Base-by-base conservation (phyloP, 371 early-diverging fungal genomes). In the Mucor plumbeus region DNA sequence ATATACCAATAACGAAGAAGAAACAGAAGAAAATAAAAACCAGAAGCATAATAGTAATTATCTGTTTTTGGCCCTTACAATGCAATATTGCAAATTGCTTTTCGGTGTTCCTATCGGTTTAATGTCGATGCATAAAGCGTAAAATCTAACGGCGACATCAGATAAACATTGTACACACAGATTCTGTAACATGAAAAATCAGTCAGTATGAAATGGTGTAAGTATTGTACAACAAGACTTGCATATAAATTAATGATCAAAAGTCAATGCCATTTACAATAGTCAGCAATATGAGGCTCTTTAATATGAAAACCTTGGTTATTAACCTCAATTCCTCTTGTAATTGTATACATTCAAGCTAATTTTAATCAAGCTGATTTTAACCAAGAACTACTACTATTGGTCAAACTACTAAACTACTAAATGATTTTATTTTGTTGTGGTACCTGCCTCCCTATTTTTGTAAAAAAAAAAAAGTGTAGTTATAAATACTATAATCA, bases 91-190 rank as follows among this genome's bases (percentile, higher is more conserved):
- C 8, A 17, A 5, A 1, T 19, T 47, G 47, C 17, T 19, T 0
- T 47, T 47, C 47, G 47, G 47, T 47, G 47, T 47, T 47, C 47
- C 47, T 47, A 8, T 19, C 47, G 47, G 47, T 19, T 47, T 47
- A 4, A 47, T 47, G 9, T 19, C 19, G 19, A 19, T 43, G 10
- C 10, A 10, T 10, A 0, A 9, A 10, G n/a, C 47, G 19, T 47
- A 19, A 17, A 47, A 19, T 47, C 19, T 10, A 8, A 8, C 10
- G 47, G 47, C 47, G 10, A 47, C 47, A 47, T 19, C 47, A 47
- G 19, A 9, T 10, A 17, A 4, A 47, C 17, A 44, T 7, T 44
- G 3, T 43, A 43, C n/a, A 44, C 17, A 44, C 44, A 44, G n/a
- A 44, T n/a, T 15, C 3, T 44, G 44, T 17, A 17, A 13, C 44